Base-by-base conservation (phyloP, 1,284 basidiomycete species). In the Puccinia triticina region DNA sequence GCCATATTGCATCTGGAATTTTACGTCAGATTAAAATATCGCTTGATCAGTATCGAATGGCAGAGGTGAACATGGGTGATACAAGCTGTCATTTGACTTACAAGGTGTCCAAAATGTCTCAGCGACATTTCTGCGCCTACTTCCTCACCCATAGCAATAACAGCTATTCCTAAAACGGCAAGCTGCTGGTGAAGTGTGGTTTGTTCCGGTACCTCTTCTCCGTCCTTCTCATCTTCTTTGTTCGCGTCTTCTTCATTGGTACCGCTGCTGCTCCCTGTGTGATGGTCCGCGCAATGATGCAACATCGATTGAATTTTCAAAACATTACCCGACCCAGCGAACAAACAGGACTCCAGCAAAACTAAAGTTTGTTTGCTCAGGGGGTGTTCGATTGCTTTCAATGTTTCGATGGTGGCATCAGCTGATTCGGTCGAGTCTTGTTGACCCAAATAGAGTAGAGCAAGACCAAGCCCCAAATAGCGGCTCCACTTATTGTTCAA, bases 141-240 rank as follows among this genome's bases (percentile, higher is more conserved):
- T 72, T 99, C 96, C 88, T 99, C 97, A 59, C 97, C 97, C 96
- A 99, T 99, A 0, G 96, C 93, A 61, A 99, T 93, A 73, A 99
- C 88, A 0, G 96, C 93, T 85, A 99, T 94, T 64, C 94, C 96
- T 67, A 99, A 90, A 59, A 97, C 95, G 18, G 97, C 94, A 85
- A 98, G 94, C 0, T 94, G 91, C 88, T 98, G 94, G 90, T 94
- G 95, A 53, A 92, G 92, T 85, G 97, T 93, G 83, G 94, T 91
- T 84, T 90, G 89, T 73, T 90, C 89, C 74, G 90, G 90, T 1
- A 90, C 88, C 59, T 84, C 84, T 14, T 91, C 90, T 84, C 90
- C 90, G 84, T 90, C 87, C 76, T 86, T 85, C 77, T 87, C 85
- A 16, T 84, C 83, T 14, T 84, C 84, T 14, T 77, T 83, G 29